phyloP scores from a whole-genome alignment of 768 basidiomycete genomes.

The Inosperma sp. region DNA sequence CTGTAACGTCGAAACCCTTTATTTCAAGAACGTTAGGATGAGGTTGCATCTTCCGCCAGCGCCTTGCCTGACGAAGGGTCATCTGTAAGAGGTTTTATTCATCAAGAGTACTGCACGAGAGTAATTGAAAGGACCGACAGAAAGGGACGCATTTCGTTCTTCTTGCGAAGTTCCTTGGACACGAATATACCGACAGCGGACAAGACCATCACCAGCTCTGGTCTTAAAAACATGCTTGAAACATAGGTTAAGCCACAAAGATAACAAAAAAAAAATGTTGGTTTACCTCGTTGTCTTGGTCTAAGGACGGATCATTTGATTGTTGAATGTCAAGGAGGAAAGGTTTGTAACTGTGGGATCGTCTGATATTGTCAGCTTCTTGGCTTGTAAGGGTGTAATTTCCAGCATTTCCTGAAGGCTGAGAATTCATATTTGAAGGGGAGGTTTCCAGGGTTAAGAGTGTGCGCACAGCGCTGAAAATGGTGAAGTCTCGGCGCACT shows the following conservation, averaged over 20 bases:
- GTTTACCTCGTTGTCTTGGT: neutral
- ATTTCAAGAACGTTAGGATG: constrained; percentile 2
- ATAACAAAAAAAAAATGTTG: neutral
- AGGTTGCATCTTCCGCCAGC: neutral
- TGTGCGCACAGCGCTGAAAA: too few relatives aligned
- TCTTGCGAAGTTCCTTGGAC: neutral
- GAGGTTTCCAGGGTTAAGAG: neutral
- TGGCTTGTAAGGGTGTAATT: constrained; percentile 1
- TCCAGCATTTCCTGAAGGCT: too few relatives aligned
- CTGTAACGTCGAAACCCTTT: neutral
- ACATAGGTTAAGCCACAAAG: neutral
- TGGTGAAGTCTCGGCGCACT: too few relatives aligned
- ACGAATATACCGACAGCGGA: constrained; percentile 1
- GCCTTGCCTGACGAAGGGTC: neutral
- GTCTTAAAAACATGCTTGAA: neutral
- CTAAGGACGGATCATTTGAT: neutral
- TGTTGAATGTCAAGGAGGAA: neutral
- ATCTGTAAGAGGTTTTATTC: neutral
- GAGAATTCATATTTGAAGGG: neutral
- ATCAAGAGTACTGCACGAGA: neutral
- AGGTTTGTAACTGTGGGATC: neutral
- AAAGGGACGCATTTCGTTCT: constrained; percentile 1
- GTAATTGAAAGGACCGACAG: neutral
- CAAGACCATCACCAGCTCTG: neutral
- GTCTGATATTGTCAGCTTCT: neutral